Base-by-base conservation (phyloP, 140 eudicot genomes). In the Cichorium intybus region DNA sequence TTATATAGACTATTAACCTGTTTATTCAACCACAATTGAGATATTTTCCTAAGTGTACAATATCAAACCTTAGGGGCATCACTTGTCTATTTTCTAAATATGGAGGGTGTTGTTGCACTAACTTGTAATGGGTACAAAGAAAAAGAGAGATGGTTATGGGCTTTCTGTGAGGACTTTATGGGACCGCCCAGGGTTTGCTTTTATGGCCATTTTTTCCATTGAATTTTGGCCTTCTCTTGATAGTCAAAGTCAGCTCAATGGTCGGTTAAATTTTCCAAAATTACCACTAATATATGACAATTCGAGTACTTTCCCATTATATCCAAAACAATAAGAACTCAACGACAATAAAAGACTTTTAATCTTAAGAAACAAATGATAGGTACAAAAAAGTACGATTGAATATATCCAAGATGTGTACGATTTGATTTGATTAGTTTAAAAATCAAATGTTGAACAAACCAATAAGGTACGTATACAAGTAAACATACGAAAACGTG, bases 191-290 rank as follows among this genome's bases (percentile, higher is more conserved):
- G 18, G 22, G 4, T 50, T 71, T 73, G 53, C 34, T 54, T 54
- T 63, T 56, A 52, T 62, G 49, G 12, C 21, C 27, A 12, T 50
- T 70, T 50, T 70, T 71, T 50, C 50, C 56, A 14, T 20, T 39
- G 10, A 48, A 22, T 39, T 9, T 55, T 24, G 56, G 21, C 35
- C 10, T 43, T 9, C 29, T 21, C 5, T 9, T 5, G 16, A 69
- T 11, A 56, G 66, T 69, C 74, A 66, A 75, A 67, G 75, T 68
- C 80, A 52, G 54, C 59, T 26, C 7, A 47, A 58, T 26, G n/a
- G 59, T 67, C 43, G 70, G 79, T 75, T 64, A 17, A 20, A 28
- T 0, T 20, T 45, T 29, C 24, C 68, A 58, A 21, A 46, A 27
- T 41, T 26, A 64, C 45, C 56, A 4, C 58, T 20, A n/a, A 11